A percentile compares a stretch with the other conserved stretches of the same genome.
Evolutionary conservation across 345 rosid genomes (phyloP).

Genomic region (Microcos paniculata): DNA sequence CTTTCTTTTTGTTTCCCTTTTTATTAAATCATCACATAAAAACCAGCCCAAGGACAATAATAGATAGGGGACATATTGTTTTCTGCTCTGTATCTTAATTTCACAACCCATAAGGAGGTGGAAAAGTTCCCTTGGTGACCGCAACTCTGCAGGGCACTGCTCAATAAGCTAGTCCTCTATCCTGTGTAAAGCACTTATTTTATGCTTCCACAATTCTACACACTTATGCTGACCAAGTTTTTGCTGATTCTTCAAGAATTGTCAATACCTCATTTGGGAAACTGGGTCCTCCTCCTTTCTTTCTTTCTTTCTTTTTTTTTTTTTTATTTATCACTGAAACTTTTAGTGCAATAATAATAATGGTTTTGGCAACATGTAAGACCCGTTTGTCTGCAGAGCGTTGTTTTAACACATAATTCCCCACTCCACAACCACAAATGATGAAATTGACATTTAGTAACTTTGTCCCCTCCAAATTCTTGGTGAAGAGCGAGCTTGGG

Average conservation of each 20-base stretch:
- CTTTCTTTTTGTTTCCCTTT: not conserved
- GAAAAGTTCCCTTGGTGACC: not conserved
- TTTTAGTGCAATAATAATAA: not conserved
- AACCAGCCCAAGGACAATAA: not conserved
- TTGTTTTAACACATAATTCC: slow-evolving; percentile 3
- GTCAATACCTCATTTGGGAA: slow-evolving; percentile 16
- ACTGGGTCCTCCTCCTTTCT: not conserved
- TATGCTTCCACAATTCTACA: not conserved
- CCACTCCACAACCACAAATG: slow-evolving; percentile 19
- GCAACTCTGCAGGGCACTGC: not conserved
- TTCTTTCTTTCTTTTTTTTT: too few relatives aligned
- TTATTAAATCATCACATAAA: not conserved
- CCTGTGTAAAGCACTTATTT: not conserved
- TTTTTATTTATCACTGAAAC: not conserved
- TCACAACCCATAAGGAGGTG: not conserved
- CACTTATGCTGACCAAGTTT: not conserved
- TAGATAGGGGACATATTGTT: not conserved
- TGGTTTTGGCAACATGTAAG: slow-evolving; percentile 15
- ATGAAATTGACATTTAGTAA: slow-evolving; percentile 22
- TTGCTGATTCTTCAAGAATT: slow-evolving; percentile 19
- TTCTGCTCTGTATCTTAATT: slow-evolving; percentile 1
- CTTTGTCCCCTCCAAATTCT: not conserved
- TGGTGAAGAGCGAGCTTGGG: not conserved
- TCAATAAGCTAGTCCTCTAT: not conserved
- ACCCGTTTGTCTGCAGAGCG: slow-evolving; percentile 25